Base-by-base conservation (phyloP, 139 green algal species). In the Tetraselmis striata region DNA sequence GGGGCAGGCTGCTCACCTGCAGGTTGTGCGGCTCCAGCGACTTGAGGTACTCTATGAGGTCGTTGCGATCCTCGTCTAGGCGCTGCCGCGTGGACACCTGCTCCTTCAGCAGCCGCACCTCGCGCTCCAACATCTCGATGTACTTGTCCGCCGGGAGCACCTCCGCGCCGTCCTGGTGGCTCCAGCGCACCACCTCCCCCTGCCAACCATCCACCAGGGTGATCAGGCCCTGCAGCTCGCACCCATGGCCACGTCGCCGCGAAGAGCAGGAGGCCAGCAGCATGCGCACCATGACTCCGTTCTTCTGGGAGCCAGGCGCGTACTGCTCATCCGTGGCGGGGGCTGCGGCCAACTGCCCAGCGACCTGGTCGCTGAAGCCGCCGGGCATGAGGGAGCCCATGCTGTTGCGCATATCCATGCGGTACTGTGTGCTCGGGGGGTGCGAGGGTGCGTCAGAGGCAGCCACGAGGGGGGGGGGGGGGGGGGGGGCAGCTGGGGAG, bases 151-250 rank as follows among this genome's bases (percentile, higher is more conserved):
- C 95, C 2, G 86, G 79, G 76, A 97, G 27, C 24, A 78, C 28
- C 81, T 93, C 87, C 75, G 91, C 80, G 27, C 91, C 95, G 0
- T 90, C 76, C 30, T 89, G 84, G 26, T 92, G 77, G 84, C 95
- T 85, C 95, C 95, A 98, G 2, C 94, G 82, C 78, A 97, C 31
- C 67, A 98, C 95, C 59, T 98, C 88, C 1, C 95, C 95, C 29
- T 86, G 26, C n/a, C n/a, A n/a, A n/a, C n/a, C n/a, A n/a, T n/a
- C n/a, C n/a, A n/a, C n/a, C n/a, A n/a, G n/a, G n/a, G n/a, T n/a
- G n/a, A n/a, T n/a, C n/a, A n/a, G n/a, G n/a, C n/a, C n/a, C n/a
- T n/a, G n/a, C n/a, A n/a, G n/a, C n/a, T n/a, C n/a, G n/a, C n/a
- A n/a, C n/a, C n/a, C n/a, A n/a, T n/a, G n/a, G n/a, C n/a, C n/a